Percentiles rank a stretch among this genome's conserved stretches.
phyloP scores from a whole-genome alignment of 345 rosid genomes.

The Streptanthus diversifolius region DNA sequence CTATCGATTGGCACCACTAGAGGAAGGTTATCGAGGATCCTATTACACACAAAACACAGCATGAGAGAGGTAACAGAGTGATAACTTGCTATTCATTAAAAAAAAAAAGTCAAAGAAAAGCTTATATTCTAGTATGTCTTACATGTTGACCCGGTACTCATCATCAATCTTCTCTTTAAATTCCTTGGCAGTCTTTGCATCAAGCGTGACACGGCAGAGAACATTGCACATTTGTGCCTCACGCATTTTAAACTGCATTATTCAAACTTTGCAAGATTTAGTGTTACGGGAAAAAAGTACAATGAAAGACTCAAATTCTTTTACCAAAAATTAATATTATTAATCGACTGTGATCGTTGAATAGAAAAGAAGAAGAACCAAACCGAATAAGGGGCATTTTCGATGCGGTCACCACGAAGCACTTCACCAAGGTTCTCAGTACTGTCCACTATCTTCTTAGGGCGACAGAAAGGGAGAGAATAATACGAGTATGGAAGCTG shows the following conservation, averaged over 20 bases:
- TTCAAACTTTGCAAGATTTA: conserved; percentile 7
- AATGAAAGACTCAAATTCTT: neutral
- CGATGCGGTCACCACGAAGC: conserved; percentile 95
- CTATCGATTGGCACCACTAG: conserved; percentile 78
- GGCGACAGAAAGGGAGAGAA: conserved; percentile 67
- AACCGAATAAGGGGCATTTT: conserved; percentile 81
- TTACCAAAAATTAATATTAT: too few relatives aligned
- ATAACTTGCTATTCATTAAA: neutral
- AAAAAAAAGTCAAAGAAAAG: neutral
- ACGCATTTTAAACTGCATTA: conserved; percentile 80
- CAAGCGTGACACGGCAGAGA: conserved; percentile 49
- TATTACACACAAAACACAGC: conserved; percentile 34
- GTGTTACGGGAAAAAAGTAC: neutral
- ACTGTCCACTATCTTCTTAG: conserved; percentile 75
- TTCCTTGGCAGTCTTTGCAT: conserved; percentile 60
- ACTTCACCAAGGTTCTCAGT: conserved; percentile 99
- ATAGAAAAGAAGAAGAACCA: conserved; percentile 17
- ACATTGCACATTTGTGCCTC: conserved; percentile 79
- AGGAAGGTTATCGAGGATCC: conserved; percentile 98
- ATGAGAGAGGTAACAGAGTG: conserved; percentile 12
- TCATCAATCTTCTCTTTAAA: conserved; percentile 89
- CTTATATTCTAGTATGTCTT: conserved; percentile 16
- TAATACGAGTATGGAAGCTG: conserved; percentile 91
- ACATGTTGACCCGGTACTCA: conserved; percentile 95
- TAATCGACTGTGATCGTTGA: neutral